Evolutionary conservation across 2,329 filamentous ascomycete genomes (phyloP).

Genomic region (Curvularia sp.): DNA sequence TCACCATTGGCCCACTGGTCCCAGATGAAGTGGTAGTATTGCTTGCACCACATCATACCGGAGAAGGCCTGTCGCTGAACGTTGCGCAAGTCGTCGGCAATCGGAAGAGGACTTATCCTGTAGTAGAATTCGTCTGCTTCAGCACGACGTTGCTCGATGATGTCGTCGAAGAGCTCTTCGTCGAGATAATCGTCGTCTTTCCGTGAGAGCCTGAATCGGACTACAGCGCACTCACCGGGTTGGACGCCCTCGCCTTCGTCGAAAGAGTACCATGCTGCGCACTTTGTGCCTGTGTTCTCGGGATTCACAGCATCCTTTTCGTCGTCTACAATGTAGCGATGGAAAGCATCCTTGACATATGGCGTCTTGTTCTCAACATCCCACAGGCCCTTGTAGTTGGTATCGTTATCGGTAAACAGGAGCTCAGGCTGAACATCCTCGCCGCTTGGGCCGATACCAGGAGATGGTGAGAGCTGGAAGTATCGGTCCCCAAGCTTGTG

Average conservation of each 20-base stretch:
- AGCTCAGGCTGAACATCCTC: slow-evolving; percentile 85
- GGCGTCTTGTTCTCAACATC: slow-evolving; percentile 74
- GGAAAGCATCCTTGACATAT: slow-evolving; percentile 96
- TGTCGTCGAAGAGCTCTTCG: slow-evolving; percentile 89
- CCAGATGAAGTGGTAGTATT: slow-evolving; percentile 96
- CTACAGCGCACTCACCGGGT: slow-evolving; percentile 92
- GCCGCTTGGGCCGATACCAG: slow-evolving; percentile 77
- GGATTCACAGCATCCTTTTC: slow-evolving; percentile 86
- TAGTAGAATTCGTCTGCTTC: slow-evolving; percentile 98
- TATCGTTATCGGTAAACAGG: slow-evolving; percentile 95
- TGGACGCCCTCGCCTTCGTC: slow-evolving; percentile 86
- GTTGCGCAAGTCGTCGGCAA: slow-evolving; percentile 91
- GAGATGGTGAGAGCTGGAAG: slow-evolving; percentile 86
- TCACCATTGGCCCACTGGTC: slow-evolving; percentile 98
- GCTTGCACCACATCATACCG: slow-evolving; percentile 99
- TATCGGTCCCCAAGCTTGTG: slow-evolving; percentile 82
- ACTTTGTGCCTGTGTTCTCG: slow-evolving; percentile 80
- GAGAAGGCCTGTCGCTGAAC: slow-evolving; percentile 94
- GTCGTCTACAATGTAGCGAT: slow-evolving; percentile 82
- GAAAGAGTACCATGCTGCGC: slow-evolving; percentile 89
- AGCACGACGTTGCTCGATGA: slow-evolving; percentile 83
- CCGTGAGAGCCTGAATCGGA: slow-evolving; percentile 86
- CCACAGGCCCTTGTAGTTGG: slow-evolving; percentile 82
- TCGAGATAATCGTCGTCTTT: slow-evolving; percentile 81
- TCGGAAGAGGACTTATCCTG: slow-evolving; percentile 88